phyloP scores from a whole-genome alignment of 805 yeast species.

The Suhomyces faveliae region DNA sequence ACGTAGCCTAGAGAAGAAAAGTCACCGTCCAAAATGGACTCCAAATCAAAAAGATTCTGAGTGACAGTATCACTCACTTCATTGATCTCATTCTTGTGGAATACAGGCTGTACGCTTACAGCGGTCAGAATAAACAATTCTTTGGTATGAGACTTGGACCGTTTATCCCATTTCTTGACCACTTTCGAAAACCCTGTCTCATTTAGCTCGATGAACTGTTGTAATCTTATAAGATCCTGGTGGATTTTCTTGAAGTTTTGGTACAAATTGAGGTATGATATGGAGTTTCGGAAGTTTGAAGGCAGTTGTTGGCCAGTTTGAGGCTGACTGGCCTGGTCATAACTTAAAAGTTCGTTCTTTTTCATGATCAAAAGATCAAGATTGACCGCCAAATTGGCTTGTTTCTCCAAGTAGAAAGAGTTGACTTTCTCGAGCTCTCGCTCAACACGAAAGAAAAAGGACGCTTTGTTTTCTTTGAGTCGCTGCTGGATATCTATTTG shows the following conservation, averaged over 20 bases:
- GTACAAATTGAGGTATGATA: constrained; percentile 76
- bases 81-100: constrained; percentile 84
- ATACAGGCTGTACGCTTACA: constrained; percentile 94
- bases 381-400: constrained; percentile 78
- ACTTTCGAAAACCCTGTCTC: constrained; percentile 96
- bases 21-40: constrained; percentile 52
- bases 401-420: constrained; percentile 86
- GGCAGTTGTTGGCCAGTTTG: constrained; percentile 6
- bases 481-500: constrained; percentile 39
- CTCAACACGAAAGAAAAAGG: constrained; percentile 84
- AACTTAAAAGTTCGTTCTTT: constrained; percentile 50
- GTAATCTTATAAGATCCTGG: constrained; percentile 82
- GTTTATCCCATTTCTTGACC: constrained; percentile 95
- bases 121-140: constrained; percentile 90
- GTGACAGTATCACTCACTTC: constrained; percentile 77
- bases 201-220: constrained; percentile 91
- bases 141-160: constrained; percentile 91
- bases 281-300: constrained; percentile 56
- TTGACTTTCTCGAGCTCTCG: constrained; percentile 95
- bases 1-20: constrained; percentile 28
- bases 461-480: constrained; percentile 86
- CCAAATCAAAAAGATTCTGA: constrained; percentile 67
- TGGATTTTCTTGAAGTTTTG: constrained; percentile 89
- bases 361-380: constrained; percentile 74
- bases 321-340: constrained; percentile 7